Evolutionary conservation across 2,329 filamentous ascomycete species (phyloP), one percentile per base, ranked within the genome.

Genomic region (Pseudogymnoascus sp.): DNA sequence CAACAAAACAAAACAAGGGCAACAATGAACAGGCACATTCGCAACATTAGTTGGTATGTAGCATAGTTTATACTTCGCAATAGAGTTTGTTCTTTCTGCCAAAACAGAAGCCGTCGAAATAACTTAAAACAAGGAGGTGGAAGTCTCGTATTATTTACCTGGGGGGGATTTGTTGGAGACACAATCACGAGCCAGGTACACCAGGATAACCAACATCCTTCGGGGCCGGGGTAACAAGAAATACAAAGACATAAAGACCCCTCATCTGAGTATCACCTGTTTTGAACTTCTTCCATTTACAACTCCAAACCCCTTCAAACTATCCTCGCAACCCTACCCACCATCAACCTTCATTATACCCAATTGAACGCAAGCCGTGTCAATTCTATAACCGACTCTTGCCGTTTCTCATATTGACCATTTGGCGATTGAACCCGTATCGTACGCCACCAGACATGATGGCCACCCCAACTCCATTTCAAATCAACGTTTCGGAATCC

Each of bases 401-500:
- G 18, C 59, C 34, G 36, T 23, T 60, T 60, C 36, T 16, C 34
- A 40, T 38, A 60, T 60, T 14, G 23, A 8, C 31, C 9, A 60
- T 4, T 14, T 38, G 4, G 14, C 6, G 18, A 60, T 18, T 40
- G 37, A 60, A 40, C 28, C 6, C 8, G 18, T n/a, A 16, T 60
- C 34, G 34, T 28, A 60, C 11, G 3, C 1, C 34, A 23, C 56
- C 18, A 12, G 8, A 40, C 25, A 31, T 16, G 12, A 60, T 56
- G 38, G 7, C 12, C 59, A 40, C 59, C 36, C 31, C 59, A 21
- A 25, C 36, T 40, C 59, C 62, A 9, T 65, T 59, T 25, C 38
- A 59, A 25, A 64, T 65, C 43, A 40, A 16, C 21, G 43, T 63
- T 18, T 18, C 64, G 8, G 62, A 65, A 12, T 46, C 36, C 12